Evolutionary conservation across 441 rosid species (phyloP), one percentile per base, ranked within the genome.

Genomic region (Gossypium trilobum): DNA sequence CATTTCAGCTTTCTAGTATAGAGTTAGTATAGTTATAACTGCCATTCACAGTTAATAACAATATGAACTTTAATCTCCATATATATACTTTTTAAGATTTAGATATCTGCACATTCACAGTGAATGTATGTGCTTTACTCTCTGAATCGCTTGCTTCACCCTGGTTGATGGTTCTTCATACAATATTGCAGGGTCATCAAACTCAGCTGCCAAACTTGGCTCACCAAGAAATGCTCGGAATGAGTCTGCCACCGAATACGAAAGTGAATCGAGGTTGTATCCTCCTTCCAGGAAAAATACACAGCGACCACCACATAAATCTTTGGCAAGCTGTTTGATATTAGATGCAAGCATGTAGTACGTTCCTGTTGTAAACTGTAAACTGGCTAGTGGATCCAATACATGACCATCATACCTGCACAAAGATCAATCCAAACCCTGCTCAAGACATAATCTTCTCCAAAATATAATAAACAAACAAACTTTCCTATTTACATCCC

Each of bases 221-320:
- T 94, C 98, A 3, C 92, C 96, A 0, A 91, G 88, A 74, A 94
- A 86, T 31, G 97, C 97, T 2, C 94, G 85, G 77, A 94, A 94
- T 11, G 95, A 85, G 78, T 94, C 97, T 4, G 95, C 87, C 29
- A 94, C 97, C 0, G 99, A 94, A 71, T 90, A 74, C 8, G 99
- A 89, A 68, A 94, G 92, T 16, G 99, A 87, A 16, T 88, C 80
- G 50, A 92, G 97, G 81, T 94, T 94, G 86, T 94, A 90, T 36
- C 99, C 99, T 67, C 99, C 99, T 82, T 94, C 99, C 81, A 89
- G 77, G 87, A 90, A 93, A 78, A 92, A 94, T 23, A 92, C 82
- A 10, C 99, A 94, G 3, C 95, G 91, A 0, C 97, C 97, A 1
- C 89, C 88, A 2, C 98, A 93, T 5, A 94, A 83, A 73, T 90